phyloP scores from a whole-genome alignment of 2,329 filamentous ascomycete species.

The Trichoderma oligosporum region DNA sequence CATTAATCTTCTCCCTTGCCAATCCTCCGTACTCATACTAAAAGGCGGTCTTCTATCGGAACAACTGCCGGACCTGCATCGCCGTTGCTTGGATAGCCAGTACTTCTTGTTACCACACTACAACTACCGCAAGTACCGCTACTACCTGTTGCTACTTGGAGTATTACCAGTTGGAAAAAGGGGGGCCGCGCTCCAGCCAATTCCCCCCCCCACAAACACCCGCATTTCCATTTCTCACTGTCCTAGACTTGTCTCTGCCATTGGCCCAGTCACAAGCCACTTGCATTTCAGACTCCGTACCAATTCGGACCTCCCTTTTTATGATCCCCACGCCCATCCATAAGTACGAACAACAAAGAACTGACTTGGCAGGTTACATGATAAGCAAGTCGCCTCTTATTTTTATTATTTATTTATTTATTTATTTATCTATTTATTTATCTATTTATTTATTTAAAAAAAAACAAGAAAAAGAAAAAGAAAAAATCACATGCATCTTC shows the following conservation, averaged over 20 bases:
- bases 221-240: conserved; percentile 11
- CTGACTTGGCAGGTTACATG: not conserved
- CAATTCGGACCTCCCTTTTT: not conserved
- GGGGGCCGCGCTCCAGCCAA: not conserved
- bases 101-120: too few species aligned
- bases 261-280: not conserved
- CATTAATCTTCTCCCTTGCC: not conserved
- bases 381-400: not conserved
- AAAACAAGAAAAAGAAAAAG: too few species aligned
- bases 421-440: too few species aligned
- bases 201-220: conserved; percentile 14
- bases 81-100: too few species aligned
- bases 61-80: not conserved
- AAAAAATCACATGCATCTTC: too few species aligned
- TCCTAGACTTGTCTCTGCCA: conserved; percentile 2
- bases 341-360: not conserved
- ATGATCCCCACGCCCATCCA: not conserved
- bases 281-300: not conserved
- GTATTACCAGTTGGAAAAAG: conserved; percentile 1
- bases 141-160: not conserved
- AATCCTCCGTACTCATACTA: not conserved
- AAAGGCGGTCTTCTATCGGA: not conserved
- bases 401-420: too few species aligned
- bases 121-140: too few species aligned
- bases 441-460: too few species aligned